These are phyloP conservation scores for Leccinum insigne DNA, from an alignment of 1,284 basidiomycete species.

Conservation along the genomic window DNA sequence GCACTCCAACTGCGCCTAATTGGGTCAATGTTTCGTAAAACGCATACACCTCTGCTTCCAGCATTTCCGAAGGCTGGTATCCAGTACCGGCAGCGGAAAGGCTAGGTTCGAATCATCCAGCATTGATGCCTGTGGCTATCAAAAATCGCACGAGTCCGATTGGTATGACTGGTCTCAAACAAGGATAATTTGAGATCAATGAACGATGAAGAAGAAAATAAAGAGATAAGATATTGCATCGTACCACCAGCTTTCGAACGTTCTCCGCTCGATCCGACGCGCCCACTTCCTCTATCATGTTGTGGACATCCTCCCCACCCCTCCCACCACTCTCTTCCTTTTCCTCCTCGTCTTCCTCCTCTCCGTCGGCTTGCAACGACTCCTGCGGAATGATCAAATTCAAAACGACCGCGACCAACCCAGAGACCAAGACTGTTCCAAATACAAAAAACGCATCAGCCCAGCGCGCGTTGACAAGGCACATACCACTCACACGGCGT, in stretches of 20 bases:
- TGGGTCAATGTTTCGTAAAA: not conserved
- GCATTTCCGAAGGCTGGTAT: not conserved
- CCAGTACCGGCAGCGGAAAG: too few species aligned
- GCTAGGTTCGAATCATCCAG: not conserved
- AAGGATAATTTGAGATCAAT: not conserved
- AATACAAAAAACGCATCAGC: not conserved
- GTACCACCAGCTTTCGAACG: not conserved
- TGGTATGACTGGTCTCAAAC: not conserved
- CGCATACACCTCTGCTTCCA: not conserved
- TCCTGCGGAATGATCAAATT: conserved; percentile 67
- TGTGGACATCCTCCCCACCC: conserved; percentile 31
- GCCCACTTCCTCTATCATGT: conserved; percentile 18
- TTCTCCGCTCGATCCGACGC: not conserved
- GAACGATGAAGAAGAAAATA: not conserved
- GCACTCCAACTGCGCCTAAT: not conserved
- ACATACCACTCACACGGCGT: conserved; percentile 64
- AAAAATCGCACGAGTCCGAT: not conserved
- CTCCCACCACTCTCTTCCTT: not conserved
- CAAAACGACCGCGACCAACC: conserved; percentile 63
- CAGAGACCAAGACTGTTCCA: conserved; percentile 58
- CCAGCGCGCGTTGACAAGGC: conserved; percentile 19
- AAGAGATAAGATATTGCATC: not conserved
- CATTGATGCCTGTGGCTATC: not conserved
- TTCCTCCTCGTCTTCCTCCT: conserved; percentile 29
- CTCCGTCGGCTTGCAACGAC: conserved; percentile 6